Conservation (phyloP, 441 rosid species). For the Euphorbia schlechtendalii region DNA sequence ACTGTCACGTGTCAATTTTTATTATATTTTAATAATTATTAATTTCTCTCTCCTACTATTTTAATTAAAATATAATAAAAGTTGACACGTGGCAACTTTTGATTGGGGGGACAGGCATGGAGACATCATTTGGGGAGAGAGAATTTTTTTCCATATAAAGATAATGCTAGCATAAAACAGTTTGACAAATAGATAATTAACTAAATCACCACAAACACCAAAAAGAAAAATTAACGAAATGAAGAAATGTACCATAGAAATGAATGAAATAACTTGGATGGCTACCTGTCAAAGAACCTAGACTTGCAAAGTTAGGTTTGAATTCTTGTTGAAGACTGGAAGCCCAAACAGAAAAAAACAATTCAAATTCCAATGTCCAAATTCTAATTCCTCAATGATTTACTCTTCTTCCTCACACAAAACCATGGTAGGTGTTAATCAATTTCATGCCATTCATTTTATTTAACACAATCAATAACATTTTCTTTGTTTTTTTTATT, state of each 20-base stretch:
- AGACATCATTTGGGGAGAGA: too few species aligned
- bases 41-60: too few species aligned
- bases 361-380: not conserved
- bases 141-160: too few species aligned
- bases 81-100: too few species aligned
- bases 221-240: too few species aligned
- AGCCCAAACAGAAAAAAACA: constrained; percentile 1
- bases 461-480: not conserved
- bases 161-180: too few species aligned
- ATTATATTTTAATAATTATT: too few species aligned
- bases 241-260: not conserved
- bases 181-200: too few species aligned
- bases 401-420: constrained; percentile 2
- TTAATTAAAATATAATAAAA: too few species aligned
- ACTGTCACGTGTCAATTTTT: too few species aligned
- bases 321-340: constrained; percentile 29
- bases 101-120: too few species aligned
- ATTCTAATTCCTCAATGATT: not conserved
- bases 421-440: constrained; percentile 25
- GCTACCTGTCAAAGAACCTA: not conserved
- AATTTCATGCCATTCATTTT: not conserved
- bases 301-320: not conserved
- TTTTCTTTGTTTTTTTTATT: not conserved
- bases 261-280: not conserved
- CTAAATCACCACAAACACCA: too few species aligned